Percentiles rank a stretch among this genome's conserved stretches.
Conservation (phyloP, 140 eudicot genomes). For the Ambrosia hybrid region DNA sequence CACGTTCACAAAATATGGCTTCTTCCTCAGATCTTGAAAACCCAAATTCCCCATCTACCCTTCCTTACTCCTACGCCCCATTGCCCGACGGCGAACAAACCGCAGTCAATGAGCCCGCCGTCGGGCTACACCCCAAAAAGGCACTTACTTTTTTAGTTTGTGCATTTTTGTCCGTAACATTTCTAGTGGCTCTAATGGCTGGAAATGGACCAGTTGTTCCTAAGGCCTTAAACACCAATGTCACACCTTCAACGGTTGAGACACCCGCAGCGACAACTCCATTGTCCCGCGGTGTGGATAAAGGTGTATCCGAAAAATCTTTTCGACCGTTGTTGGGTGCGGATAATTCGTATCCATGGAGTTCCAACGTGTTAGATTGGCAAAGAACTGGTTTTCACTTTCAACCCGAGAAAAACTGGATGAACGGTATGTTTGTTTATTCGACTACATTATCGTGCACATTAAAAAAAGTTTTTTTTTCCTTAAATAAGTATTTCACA, state of each 20-base stretch:
- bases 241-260: neutral
- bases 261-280: conserved; percentile 3
- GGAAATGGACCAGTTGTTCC: conserved; percentile 3
- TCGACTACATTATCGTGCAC: no score
- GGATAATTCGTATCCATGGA: conserved; percentile 57
- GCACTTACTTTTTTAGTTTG: conserved; percentile 26
- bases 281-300: conserved; percentile 49
- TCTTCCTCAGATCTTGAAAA: conserved; percentile 37
- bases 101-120: conserved; percentile 13
- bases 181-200: conserved; percentile 25
- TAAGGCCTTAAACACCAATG: conserved; percentile 11
- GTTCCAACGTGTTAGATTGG: conserved; percentile 55
- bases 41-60: conserved; percentile 26
- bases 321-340: conserved; percentile 36
- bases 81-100: conserved; percentile 34
- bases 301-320: conserved; percentile 72
- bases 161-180: conserved; percentile 32
- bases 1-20: conserved; percentile 31
- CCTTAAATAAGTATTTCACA: conserved; percentile 12
- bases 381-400: conserved; percentile 69
- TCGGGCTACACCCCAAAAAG: conserved; percentile 25
- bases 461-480: neutral
- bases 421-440: conserved; percentile 47
- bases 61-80: conserved; percentile 37
- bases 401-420: conserved; percentile 75